phyloP scores from a whole-genome alignment of 2,329 filamentous ascomycete species.

The Fusarium hainanense region DNA sequence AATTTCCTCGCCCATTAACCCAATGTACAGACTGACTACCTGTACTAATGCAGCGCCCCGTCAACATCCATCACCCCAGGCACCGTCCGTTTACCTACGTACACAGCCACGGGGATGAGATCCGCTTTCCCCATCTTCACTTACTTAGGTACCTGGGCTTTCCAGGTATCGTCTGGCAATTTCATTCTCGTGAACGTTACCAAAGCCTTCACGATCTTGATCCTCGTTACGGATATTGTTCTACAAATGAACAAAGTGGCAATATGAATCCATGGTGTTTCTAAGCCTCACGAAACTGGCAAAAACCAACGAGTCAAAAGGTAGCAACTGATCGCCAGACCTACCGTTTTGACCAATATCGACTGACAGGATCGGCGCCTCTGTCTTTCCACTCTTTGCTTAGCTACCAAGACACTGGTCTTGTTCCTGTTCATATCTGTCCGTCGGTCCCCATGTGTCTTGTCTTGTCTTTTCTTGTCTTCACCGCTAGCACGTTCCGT shows the following conservation, averaged over 20 bases:
- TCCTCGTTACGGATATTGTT: neutral
- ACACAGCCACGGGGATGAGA: constrained; percentile 36
- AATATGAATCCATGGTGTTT: constrained; percentile 9
- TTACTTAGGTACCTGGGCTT: neutral
- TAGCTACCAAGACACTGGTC: constrained; percentile 17
- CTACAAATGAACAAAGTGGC: neutral
- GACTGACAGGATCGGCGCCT: constrained; percentile 31
- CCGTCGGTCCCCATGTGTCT: neutral
- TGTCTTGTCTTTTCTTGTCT: neutral
- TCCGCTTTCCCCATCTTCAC: constrained; percentile 20
- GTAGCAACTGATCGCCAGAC: constrained; percentile 29
- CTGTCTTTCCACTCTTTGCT: constrained; percentile 14
- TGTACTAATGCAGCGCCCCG: constrained; percentile 8
- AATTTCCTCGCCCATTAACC: neutral
- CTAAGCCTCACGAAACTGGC: neutral
- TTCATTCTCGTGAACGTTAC: constrained; percentile 12
- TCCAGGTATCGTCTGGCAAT: constrained; percentile 2
- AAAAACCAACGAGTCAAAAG: constrained; percentile 8
- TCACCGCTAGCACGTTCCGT: constrained; percentile 34
- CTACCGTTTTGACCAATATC: constrained; percentile 22
- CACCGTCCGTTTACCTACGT: constrained; percentile 6
- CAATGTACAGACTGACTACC: neutral
- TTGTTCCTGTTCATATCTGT: neutral
- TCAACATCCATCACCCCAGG: constrained; percentile 31
- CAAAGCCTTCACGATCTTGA: neutral